Base-by-base conservation (phyloP, 1,284 basidiomycete genomes). In the Apiotrichum porosum region DNA sequence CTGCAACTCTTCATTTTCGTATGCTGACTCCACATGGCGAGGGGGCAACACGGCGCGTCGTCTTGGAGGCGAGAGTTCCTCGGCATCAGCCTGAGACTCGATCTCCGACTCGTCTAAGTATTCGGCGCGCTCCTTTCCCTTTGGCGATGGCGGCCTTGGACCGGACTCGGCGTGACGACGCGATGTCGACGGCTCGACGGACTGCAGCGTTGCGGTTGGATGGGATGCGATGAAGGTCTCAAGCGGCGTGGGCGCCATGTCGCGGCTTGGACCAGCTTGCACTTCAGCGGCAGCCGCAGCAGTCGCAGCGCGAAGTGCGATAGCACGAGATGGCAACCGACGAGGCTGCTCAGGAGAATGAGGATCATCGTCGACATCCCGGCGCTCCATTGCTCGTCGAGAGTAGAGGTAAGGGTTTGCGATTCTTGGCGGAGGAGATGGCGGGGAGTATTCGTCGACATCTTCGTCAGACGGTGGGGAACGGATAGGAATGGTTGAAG, bases 341-440 rank as follows among this genome's bases (percentile, higher is more conserved):
- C 44, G 49, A 1, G 54, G 36, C 14, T 38, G 37, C 17, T 47
- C 33, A 34, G 36, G 15, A 12, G 37, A 22, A 17, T 31, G 41
- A 3, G 21, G 17, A 15, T 32, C 30, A 28, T 28, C 26, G 14
- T 34, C 15, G 6, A 13, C 9, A 4, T 35, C 41, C 15, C 41
- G 41, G n/a, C 41, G 30, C 26, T 39, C 45, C 21, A 17, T 26
- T 4, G 34, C 42, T 18, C 34, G 38, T 8, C 35, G 34, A 8
- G 49, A 45, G 28, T 54, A 47, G 12, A 58, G 44, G 38, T 70
- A 68, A 0, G 66, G 58, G 43, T 66, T 69, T 17, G 45, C 47
- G 26, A 69, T 55, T 23, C 69, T 47, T 24, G 61, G 52, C 2
- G 69, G 69, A 2, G 69, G 69, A 13, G 62, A 63, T 6, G 69